Evolutionary conservation across 2,329 filamentous ascomycete species (phyloP), one percentile per base, ranked within the genome.

Genomic region (Tolypocladium sp.): DNA sequence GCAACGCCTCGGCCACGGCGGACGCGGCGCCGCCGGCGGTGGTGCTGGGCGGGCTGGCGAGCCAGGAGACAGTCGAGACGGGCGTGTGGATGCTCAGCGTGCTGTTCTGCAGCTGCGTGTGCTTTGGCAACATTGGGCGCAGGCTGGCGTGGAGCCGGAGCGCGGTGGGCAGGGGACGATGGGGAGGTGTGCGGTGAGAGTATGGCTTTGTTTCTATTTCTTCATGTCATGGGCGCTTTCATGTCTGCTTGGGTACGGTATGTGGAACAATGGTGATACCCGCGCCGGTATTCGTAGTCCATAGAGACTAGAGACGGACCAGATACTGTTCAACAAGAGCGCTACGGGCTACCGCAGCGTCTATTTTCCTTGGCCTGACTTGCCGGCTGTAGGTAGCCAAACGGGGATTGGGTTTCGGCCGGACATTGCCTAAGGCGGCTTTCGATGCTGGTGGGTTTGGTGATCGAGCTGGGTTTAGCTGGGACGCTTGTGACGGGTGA

Each of bases 121-220:
- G 92, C 74, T 97, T 99, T 78, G 94, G 94, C 13, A 97, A 96
- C 70, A 91, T 99, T 69, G 94, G 94, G 15, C 81, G 94, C 63
- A 82, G 90, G 62, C 75, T 97, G 63, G 86, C 87, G n/a, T 74
- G 84, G 63, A 61, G 58, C 22, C 57, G 51, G 25, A 27, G 55
- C n/a, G 72, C 73, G 1, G 71, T 68, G 1, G 71, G 68, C n/a
- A 75, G 73, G 60, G 77, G 77, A 3, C 69, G 81, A 49, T 80
- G 77, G 78, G 77, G 72, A 40, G 76, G 74, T n/a, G 66, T 77
- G 55, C 71, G 74, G 64, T 75, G 57, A 68, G 30, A 20, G 20
- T 8, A 8, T 5, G 20, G 30, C 30, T 17, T 22, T 17, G 25
- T 9, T 52, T 17, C 8, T 17, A 17, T 20, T 22, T 22, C n/a